A percentile compares a stretch with the other conserved stretches of the same genome.
Conservation (phyloP, 306 rosid species). For the Corylus heterophylla region DNA sequence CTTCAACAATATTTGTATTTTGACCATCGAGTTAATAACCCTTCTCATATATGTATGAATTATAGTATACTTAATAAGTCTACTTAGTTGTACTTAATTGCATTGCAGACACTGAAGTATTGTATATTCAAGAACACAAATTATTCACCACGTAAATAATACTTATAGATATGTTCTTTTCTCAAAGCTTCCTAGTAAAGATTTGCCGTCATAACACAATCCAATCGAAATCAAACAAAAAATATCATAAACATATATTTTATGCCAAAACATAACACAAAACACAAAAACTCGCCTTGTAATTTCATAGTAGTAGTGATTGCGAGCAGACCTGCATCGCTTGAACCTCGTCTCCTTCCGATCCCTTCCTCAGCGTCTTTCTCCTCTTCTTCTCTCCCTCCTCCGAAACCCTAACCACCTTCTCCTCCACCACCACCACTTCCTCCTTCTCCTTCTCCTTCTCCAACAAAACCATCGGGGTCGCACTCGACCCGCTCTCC, state of each 20-base stretch:
- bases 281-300: slow-evolving; percentile 53
- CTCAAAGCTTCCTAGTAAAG: no score
- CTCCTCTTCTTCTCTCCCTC: slow-evolving; percentile 24
- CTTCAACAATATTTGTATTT: background rate
- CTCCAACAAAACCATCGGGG: slow-evolving; percentile 47
- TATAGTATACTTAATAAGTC: background rate
- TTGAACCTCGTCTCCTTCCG: slow-evolving; percentile 83
- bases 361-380: slow-evolving; percentile 53
- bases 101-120: background rate
- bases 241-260: no score
- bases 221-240: no score
- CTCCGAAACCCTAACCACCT: slow-evolving; percentile 31
- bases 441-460: slow-evolving; percentile 11
- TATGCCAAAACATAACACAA: background rate
- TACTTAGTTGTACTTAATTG: background rate
- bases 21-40: background rate
- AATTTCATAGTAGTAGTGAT: slow-evolving; percentile 36
- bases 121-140: no score
- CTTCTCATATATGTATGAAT: background rate
- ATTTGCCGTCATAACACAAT: no score
- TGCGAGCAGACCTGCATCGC: slow-evolving; percentile 75
- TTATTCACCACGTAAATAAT: no score
- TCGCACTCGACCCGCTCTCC: slow-evolving; percentile 48
- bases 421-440: slow-evolving; percentile 37
- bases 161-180: no score